Evolutionary conservation across 2,329 filamentous ascomycete genomes (phyloP), one percentile per base, ranked within the genome.

Genomic region (Fusarium equiseti): DNA sequence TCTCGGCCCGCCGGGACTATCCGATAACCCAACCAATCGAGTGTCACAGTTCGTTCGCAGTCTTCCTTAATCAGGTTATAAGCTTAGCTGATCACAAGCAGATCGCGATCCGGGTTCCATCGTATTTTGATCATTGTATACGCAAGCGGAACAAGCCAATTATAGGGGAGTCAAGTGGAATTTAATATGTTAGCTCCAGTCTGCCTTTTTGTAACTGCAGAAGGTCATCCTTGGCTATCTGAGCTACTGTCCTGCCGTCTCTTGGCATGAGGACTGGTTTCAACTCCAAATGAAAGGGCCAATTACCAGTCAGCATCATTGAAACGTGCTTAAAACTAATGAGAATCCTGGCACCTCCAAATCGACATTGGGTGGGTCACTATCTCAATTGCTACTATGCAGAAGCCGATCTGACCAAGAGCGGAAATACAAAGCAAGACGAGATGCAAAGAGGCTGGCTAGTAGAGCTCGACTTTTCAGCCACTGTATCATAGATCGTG

Each of bases 391-490:
- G 0, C 16, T 6, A 38, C 9, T n/a, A 10, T 3, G 31, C 1
- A 9, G 15, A 9, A 16, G 31, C 8, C 31, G 32, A 38, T 38
- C 32, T 38, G 32, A 38, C 16, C 0, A n/a, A 11, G 18, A 38
- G 5, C 9, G 9, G 32, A 18, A n/a, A n/a, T 11, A 11, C 6
- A 38, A 18, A 38, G 32, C 32, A 38, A 18, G 16, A 18, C n/a
- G 16, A 6, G 3, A 38, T n/a, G 0, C 1, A 38, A n/a, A 11
- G 16, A 1, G 32, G 16, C 32, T 6, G 32, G 5, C 5, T 38
- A n/a, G 16, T 35, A 10, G 32, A 11, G 2, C 8, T 16, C 15
- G 3, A 8, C 2, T 16, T 35, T 4, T 15, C 31, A 35, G 31
- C 31, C 31, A 15, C 31, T 15, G 16, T 15, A 9, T 16, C 31